Conservation (phyloP, 176 grass and related monocot genomes). For the Rhynchospora tenuis region DNA sequence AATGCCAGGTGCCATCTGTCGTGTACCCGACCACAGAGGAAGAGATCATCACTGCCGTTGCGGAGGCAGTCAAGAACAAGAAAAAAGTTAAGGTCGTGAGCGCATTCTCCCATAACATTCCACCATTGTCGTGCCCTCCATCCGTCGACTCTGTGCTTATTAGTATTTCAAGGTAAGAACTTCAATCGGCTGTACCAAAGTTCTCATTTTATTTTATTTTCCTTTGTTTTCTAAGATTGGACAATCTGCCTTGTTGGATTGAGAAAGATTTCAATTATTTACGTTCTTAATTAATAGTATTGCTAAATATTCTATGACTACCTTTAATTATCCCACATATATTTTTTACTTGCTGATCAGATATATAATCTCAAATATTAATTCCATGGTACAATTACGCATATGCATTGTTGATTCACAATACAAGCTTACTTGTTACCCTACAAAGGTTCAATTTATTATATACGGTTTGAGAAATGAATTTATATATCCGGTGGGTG, state of each 20-base stretch:
- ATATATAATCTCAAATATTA: neutral
- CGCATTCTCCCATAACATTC: constrained; percentile 79
- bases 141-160: constrained; percentile 24
- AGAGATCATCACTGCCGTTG: constrained; percentile 55
- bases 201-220: neutral
- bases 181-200: neutral
- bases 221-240: neutral
- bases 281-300: neutral
- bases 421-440: no score
- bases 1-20: constrained; percentile 44
- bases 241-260: neutral
- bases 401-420: neutral
- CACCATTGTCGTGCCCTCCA: constrained; percentile 61
- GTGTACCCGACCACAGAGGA: constrained; percentile 51
- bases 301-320: neutral
- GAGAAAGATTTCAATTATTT: neutral
- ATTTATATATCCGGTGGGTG: neutral
- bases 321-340: neutral
- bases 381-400: neutral
- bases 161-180: constrained; percentile 25
- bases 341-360: neutral
- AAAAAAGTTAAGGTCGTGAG: constrained; percentile 52
- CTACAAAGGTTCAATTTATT: neutral
- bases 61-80: constrained; percentile 28
- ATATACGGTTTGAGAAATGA: neutral